These are phyloP conservation scores for Skeletonema costatum DNA, from an alignment of 108 stramenopile species.

Conservation along the genomic window DNA sequence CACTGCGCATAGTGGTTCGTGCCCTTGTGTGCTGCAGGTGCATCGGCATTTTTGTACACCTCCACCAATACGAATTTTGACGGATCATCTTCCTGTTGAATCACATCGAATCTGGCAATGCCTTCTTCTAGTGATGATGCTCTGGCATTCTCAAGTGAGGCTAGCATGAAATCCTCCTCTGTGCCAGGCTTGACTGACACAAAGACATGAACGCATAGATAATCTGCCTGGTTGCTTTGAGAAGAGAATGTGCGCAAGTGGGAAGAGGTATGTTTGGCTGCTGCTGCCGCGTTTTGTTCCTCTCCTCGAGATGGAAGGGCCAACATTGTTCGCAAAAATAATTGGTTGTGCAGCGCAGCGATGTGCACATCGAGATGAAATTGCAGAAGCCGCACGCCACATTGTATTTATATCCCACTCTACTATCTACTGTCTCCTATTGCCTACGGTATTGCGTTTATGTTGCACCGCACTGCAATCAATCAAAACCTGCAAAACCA, in stretches of 20 bases:
- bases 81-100: constrained; percentile 55
- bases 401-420: background rate
- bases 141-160: constrained; percentile 51
- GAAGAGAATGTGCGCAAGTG: constrained; percentile 12
- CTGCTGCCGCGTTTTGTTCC: background rate
- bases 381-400: background rate
- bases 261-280: background rate
- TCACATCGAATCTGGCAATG: constrained; percentile 56
- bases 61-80: constrained; percentile 54
- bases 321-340: background rate
- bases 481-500: no score
- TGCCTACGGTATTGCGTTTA: no score
- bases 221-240: constrained; percentile 9
- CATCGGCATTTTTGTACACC: constrained; percentile 52
- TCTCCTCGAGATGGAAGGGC: background rate
- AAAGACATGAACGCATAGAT: constrained; percentile 52
- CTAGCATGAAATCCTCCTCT: constrained; percentile 43
- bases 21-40: constrained; percentile 57
- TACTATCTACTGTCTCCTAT: background rate
- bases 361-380: background rate
- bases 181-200: constrained; percentile 50
- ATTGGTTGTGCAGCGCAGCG: background rate
- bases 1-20: constrained; percentile 56
- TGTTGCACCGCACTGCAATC: no score
- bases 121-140: constrained; percentile 48